These are phyloP conservation scores for Candida ortonii DNA, from an alignment of 805 yeast genomes.

Conservation along the genomic window DNA sequence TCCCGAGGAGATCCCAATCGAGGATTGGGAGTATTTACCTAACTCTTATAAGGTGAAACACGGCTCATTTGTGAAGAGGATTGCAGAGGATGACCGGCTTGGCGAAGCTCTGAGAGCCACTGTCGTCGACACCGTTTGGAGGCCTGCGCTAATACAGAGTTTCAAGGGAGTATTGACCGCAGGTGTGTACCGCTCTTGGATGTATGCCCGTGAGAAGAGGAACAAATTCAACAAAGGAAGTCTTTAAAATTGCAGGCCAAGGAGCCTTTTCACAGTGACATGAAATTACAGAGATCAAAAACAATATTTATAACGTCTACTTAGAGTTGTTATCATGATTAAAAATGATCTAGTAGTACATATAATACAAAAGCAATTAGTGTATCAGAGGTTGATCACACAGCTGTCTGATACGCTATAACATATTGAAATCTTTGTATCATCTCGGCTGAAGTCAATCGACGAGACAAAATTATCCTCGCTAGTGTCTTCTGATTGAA, in stretches of 20 bases:
- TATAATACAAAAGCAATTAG: conserved; percentile 4
- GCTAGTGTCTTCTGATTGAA: conserved; percentile 23
- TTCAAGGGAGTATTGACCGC: conserved; percentile 85
- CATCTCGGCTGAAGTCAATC: conserved; percentile 27
- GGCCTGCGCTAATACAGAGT: conserved; percentile 74
- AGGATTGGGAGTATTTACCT: conserved; percentile 35
- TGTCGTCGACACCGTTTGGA: conserved; percentile 55
- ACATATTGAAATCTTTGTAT: conserved; percentile 25
- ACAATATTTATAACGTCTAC: conserved; percentile 7
- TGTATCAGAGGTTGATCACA: conserved; percentile 17
- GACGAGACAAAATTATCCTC: conserved; percentile 19
- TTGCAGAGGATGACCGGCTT: conserved; percentile 42
- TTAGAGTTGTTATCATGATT: conserved; percentile 1
- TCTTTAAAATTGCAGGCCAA: no score
- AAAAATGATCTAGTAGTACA: conserved; percentile 7
- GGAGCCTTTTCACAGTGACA: no score
- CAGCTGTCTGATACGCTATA: conserved; percentile 28
- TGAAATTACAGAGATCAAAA: conserved; percentile 4
- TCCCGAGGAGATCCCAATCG: conserved; percentile 25
- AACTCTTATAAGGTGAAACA: conserved; percentile 20
- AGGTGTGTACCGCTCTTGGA: conserved; percentile 66
- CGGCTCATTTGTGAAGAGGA: conserved; percentile 37
- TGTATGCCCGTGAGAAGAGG: conserved; percentile 74
- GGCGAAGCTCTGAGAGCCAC: conserved; percentile 35
- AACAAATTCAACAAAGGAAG: conserved; percentile 30